Conservation (phyloP, 805 yeast genomes). For the Saccharomyces kudriavzevii region DNA sequence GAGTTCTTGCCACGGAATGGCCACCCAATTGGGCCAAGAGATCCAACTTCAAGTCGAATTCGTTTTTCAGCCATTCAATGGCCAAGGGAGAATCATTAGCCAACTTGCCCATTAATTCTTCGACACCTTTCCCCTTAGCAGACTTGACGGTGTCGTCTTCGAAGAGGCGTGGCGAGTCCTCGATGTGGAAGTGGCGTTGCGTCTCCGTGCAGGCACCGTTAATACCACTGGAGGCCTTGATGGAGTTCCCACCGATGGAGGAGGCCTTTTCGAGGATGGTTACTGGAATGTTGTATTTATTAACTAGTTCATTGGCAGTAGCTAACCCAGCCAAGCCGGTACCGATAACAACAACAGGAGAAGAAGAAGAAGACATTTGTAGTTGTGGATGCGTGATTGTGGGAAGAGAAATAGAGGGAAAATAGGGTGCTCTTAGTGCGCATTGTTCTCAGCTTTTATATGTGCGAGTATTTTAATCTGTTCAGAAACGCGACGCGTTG, state of each 20-base stretch:
- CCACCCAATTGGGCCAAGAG: slow-evolving; percentile 76
- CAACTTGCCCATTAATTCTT: slow-evolving; percentile 49
- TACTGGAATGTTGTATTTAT: slow-evolving; percentile 35
- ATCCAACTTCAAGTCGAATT: slow-evolving; percentile 53
- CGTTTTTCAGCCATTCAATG: slow-evolving; percentile 62
- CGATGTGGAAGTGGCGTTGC: slow-evolving; percentile 40
- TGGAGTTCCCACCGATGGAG: slow-evolving; percentile 50
- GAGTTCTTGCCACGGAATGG: slow-evolving; percentile 73
- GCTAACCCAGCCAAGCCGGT: slow-evolving; percentile 52
- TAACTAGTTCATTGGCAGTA: slow-evolving; percentile 34
- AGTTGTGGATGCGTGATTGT: not conserved
- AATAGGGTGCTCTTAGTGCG: not conserved
- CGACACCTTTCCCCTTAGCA: slow-evolving; percentile 53
- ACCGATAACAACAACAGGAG: slow-evolving; percentile 42
- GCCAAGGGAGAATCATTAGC: slow-evolving; percentile 58
- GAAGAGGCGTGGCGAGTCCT: slow-evolving; percentile 53
- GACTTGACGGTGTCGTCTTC: slow-evolving; percentile 60
- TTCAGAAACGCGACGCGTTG: not conserved
- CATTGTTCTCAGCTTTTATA: not conserved
- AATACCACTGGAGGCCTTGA: slow-evolving; percentile 56
- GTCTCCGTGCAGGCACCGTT: slow-evolving; percentile 64
- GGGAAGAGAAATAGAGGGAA: not conserved
- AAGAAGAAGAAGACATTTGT: slow-evolving; percentile 10
- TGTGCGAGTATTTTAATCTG: not conserved
- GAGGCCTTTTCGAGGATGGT: slow-evolving; percentile 42